Base-by-base conservation (phyloP, 2,329 filamentous ascomycete genomes). In the Fusarium decemcellulare region DNA sequence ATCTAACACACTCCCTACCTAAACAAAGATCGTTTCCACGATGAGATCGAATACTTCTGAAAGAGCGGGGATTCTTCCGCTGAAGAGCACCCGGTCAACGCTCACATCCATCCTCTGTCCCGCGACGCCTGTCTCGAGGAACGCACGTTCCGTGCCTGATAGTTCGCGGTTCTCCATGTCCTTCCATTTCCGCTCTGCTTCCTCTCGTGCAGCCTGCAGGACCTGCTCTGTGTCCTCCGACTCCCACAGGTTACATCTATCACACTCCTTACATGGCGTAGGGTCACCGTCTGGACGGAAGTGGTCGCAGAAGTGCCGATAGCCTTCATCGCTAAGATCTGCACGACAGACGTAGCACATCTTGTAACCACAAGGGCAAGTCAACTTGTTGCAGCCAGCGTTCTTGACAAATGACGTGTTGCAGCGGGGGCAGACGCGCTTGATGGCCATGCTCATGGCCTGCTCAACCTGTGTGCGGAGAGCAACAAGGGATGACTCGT, bases 321-420 rank as follows among this genome's bases (percentile, higher is more conserved):
- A 98, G 1, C 95, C 95, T 77, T 95, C 91, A 52, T 88, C 83
- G 59, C 85, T 83, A 48, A 92, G 89, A 74, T 93, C 91, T 72
- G 91, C 91, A 42, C 96, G 93, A 80, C 96, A 99, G 48, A 98
- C 90, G 76, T 99, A 99, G 79, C 96, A 99, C 95, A 98, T 98
- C 73, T 93, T 92, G 81, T 98, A 98, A 9, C 96, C 96, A 80
- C 96, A 99, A 15, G 94, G 91, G 77, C 96, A 98, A 7, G 94
- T 95, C 42, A 99, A 87, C 82, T 98, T 98, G 84, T 99, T 99
- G 87, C 96, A 99, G 74, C 96, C 96, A 29, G 91, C 91, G 8
- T 90, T 92, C 80, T 98, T 98, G 81, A 99, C 93, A 78, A 98
- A 98, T 15, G 91, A 93, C 10, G 95, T 93, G 72, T 93, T 92